phyloP scores from a whole-genome alignment of 1,284 basidiomycete genomes.

The Sparassis latifolia region DNA sequence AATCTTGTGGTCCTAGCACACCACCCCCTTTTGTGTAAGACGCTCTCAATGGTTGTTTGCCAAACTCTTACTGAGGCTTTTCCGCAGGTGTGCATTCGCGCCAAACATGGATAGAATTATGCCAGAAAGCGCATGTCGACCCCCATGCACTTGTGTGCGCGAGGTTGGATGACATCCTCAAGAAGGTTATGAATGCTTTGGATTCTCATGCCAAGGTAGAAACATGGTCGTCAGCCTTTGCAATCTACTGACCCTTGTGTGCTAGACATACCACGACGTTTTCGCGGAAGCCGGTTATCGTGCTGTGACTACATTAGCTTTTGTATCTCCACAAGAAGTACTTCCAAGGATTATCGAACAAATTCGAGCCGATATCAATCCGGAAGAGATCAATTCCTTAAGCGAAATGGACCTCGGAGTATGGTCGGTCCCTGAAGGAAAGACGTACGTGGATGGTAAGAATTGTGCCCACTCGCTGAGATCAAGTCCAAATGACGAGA shows the following conservation, averaged over 20 bases:
- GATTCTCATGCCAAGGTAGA: slow-evolving; percentile 37
- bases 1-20: slow-evolving; percentile 68
- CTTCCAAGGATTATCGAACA: slow-evolving; percentile 68
- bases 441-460: slow-evolving; percentile 73
- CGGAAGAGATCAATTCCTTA: slow-evolving; percentile 50
- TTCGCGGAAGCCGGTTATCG: slow-evolving; percentile 65
- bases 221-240: neutral
- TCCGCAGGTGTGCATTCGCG: slow-evolving; percentile 44
- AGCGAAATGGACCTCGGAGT: slow-evolving; percentile 73
- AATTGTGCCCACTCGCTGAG: neutral
- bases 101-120: slow-evolving; percentile 80
- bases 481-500: slow-evolving; percentile 2
- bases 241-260: neutral
- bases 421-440: slow-evolving; percentile 80
- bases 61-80: too few relatives aligned
- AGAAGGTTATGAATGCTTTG: slow-evolving; percentile 42
- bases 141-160: slow-evolving; percentile 55
- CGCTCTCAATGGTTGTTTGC: too few relatives aligned
- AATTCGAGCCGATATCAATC: slow-evolving; percentile 58
- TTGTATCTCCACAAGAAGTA: slow-evolving; percentile 67
- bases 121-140: slow-evolving; percentile 62
- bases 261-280: slow-evolving; percentile 21
- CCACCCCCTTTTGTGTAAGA: slow-evolving; percentile 60
- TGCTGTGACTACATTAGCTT: slow-evolving; percentile 72
- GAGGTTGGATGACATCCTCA: slow-evolving; percentile 45